Evolutionary conservation across 192 early-diverging fungal genomes (phyloP).

Genomic region (Backusella liffmaniae): DNA sequence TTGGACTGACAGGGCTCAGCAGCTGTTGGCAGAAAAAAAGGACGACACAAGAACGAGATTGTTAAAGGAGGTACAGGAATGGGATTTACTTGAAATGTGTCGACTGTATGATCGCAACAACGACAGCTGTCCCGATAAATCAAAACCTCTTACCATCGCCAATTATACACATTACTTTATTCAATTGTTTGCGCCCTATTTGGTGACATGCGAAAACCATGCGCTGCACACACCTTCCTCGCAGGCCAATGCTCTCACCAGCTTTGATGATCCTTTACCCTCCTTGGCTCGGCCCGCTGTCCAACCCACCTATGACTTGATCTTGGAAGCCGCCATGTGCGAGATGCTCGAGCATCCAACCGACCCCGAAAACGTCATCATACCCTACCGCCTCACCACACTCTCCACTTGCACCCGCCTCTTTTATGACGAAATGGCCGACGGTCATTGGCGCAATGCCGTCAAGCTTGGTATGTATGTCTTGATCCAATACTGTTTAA

Average conservation of each 20-base stretch:
- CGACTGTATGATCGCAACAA: slow-evolving; percentile 12
- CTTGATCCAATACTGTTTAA: slow-evolving; percentile 23
- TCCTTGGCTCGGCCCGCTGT: slow-evolving; percentile 5
- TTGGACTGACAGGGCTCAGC: slow-evolving; percentile 20
- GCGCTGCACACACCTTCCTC: not conserved
- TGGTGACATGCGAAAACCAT: not conserved
- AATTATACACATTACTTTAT: slow-evolving; percentile 20
- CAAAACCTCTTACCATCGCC: slow-evolving; percentile 6
- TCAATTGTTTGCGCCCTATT: slow-evolving; percentile 14
- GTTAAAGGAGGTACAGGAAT: slow-evolving; percentile 14
- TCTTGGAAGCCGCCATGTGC: not conserved
- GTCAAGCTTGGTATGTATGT: slow-evolving; percentile 30
- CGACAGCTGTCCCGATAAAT: not conserved
- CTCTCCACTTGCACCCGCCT: slow-evolving; percentile 9
- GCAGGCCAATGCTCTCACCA: not conserved
- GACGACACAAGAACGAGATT: not conserved
- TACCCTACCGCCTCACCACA: slow-evolving; percentile 14
- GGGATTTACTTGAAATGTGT: slow-evolving; percentile 27
- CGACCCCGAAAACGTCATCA: not conserved
- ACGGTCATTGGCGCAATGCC: slow-evolving; percentile 22
- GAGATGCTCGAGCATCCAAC: slow-evolving; percentile 12
- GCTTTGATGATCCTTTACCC: slow-evolving; percentile 23
- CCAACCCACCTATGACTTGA: slow-evolving; percentile 4
- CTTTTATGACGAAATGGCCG: slow-evolving; percentile 27
- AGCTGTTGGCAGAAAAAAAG: not conserved